Conservation (phyloP, 2,329 filamentous ascomycete genomes). For the Fusarium sp. region DNA sequence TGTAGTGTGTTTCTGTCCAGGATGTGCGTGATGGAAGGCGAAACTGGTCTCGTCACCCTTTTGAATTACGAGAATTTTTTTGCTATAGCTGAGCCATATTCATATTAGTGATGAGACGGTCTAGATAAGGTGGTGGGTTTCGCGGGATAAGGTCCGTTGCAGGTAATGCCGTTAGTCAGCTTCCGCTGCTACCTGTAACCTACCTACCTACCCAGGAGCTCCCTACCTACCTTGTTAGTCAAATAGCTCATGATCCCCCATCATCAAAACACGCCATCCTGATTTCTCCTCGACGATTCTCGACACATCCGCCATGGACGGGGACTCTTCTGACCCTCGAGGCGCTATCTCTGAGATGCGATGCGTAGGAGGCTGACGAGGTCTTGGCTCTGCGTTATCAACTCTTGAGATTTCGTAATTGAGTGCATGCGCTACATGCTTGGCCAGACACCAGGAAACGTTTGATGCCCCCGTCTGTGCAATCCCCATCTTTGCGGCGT, state of each 20-base stretch:
- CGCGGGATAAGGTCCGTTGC: conserved; percentile 13
- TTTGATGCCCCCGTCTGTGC: conserved; percentile 23
- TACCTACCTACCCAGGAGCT: not conserved
- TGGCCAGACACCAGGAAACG: conserved; percentile 34
- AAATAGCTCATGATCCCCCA: not conserved
- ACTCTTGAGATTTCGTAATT: conserved; percentile 30
- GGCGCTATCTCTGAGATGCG: conserved; percentile 21
- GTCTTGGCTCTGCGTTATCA: conserved; percentile 27
- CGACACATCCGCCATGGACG: no score
- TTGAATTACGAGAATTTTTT: not conserved
- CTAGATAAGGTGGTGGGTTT: conserved; percentile 21
- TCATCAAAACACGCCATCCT: conserved; percentile 9
- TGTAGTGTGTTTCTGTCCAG: conserved; percentile 17
- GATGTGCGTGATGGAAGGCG: conserved; percentile 11
- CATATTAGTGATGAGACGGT: not conserved
- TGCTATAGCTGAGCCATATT: not conserved
- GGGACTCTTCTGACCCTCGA: not conserved
- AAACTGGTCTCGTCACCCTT: conserved; percentile 6
- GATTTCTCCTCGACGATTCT: not conserved
- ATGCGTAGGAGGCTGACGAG: conserved; percentile 13
- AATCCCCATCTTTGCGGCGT: conserved; percentile 18
- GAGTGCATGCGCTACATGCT: conserved; percentile 19
- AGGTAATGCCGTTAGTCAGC: conserved; percentile 26
- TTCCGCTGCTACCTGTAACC: not conserved
- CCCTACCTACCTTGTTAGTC: not conserved